These are phyloP conservation scores for Penicillium hordei DNA, from an alignment of 2,329 filamentous ascomycete genomes.

Conservation along the genomic window DNA sequence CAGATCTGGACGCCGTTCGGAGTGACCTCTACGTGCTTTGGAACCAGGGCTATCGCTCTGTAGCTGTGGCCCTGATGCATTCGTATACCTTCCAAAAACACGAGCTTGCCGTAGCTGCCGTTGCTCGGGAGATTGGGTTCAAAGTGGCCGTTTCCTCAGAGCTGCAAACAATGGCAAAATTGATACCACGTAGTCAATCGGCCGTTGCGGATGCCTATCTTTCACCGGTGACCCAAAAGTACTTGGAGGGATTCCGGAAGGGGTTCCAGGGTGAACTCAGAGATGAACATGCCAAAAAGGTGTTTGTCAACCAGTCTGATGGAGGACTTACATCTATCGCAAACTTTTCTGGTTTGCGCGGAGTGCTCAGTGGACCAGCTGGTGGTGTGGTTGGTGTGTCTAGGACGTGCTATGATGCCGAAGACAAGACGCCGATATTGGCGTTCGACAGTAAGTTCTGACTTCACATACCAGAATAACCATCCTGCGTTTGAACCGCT, in stretches of 20 bases:
- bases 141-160: constrained; percentile 70
- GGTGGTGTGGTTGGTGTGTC: constrained; percentile 91
- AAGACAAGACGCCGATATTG: constrained; percentile 49
- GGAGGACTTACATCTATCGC: constrained; percentile 55
- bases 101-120: constrained; percentile 48
- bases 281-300: neutral
- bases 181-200: constrained; percentile 69
- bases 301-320: constrained; percentile 74
- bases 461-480: no score
- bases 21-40: constrained; percentile 59
- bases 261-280: constrained; percentile 74
- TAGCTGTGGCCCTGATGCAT: constrained; percentile 84
- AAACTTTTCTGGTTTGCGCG: constrained; percentile 58
- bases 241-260: constrained; percentile 52
- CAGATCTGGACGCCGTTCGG: constrained; percentile 52
- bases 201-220: constrained; percentile 72
- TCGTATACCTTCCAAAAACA: constrained; percentile 84
- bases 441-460: constrained; percentile 4
- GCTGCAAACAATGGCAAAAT: constrained; percentile 72
- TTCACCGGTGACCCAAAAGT: constrained; percentile 71
- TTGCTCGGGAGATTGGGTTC: constrained; percentile 57
- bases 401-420: constrained; percentile 79
- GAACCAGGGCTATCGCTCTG: constrained; percentile 66
- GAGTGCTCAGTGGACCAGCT: constrained; percentile 84
- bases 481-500: no score